These are phyloP conservation scores for Prunus mongolica DNA, from an alignment of 306 rosid species.

Conservation along the genomic window DNA sequence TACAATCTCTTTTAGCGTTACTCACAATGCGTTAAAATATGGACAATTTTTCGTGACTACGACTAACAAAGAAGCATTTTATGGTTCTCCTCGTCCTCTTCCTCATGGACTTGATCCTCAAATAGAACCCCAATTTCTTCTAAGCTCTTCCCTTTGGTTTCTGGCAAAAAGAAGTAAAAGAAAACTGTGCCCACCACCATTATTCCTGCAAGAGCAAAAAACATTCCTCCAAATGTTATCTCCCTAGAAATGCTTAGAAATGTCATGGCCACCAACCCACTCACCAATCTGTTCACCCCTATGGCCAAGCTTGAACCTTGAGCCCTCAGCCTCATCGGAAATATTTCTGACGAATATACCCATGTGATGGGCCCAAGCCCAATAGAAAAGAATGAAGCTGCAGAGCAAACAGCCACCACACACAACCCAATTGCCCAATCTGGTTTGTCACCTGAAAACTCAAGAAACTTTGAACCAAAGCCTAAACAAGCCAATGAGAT, in stretches of 20 bases:
- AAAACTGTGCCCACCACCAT: constrained; percentile 50
- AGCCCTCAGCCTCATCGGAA: constrained; percentile 58
- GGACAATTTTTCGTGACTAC: neutral
- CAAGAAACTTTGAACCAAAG: constrained; percentile 49
- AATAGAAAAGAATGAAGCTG: constrained; percentile 64
- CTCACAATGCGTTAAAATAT: no score
- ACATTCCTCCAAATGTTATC: constrained; percentile 58
- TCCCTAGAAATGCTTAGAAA: constrained; percentile 49
- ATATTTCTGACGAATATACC: constrained; percentile 78
- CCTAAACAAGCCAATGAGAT: constrained; percentile 54
- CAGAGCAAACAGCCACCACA: constrained; percentile 47
- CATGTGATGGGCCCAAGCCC: constrained; percentile 89
- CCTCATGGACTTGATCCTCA: constrained; percentile 23
- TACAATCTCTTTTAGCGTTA: no score
- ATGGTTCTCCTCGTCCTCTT: neutral
- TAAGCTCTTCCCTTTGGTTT: constrained; percentile 45
- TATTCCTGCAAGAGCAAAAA: constrained; percentile 50
- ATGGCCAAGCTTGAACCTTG: constrained; percentile 76
- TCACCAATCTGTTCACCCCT: constrained; percentile 64
- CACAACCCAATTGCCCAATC: constrained; percentile 56
- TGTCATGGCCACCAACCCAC: constrained; percentile 71
- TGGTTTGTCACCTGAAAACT: constrained; percentile 26
- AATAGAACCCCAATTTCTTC: constrained; percentile 40
- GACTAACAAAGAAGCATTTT: constrained; percentile 9
- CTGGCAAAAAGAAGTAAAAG: constrained; percentile 47